A percentile compares a stretch with the other conserved stretches of the same genome.
These are phyloP conservation scores for Mycena floridula DNA, from an alignment of 768 basidiomycete species.

Conservation along the genomic window DNA sequence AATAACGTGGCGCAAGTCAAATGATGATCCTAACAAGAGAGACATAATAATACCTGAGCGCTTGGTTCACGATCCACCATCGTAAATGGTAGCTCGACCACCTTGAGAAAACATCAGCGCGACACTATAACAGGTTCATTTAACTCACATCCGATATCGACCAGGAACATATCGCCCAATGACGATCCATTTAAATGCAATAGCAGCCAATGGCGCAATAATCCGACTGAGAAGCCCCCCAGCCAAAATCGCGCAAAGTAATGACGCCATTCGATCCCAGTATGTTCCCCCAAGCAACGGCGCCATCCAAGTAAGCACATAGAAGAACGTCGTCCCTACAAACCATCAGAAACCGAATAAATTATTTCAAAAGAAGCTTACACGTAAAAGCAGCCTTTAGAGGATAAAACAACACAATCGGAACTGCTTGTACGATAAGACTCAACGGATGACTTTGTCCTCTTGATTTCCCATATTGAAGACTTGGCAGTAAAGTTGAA, in stretches of 20 bases:
- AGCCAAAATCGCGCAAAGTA: conserved; percentile 25
- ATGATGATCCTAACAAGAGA: not conserved
- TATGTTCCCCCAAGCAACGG: conserved; percentile 20
- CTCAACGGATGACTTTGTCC: conserved; percentile 30
- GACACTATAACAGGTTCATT: not conserved
- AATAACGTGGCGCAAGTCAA: not conserved
- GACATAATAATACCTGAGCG: conserved; percentile 26
- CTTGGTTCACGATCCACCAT: conserved; percentile 38
- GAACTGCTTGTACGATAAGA: conserved; percentile 34
- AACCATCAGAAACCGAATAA: not conserved
- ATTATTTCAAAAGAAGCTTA: conserved; percentile 9
- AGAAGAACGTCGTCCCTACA: conserved; percentile 32
- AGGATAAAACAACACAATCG: conserved; percentile 36
- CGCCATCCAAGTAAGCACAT: conserved; percentile 27
- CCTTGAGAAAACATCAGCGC: not conserved
- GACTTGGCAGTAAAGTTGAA: too few relatives aligned
- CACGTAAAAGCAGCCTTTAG: conserved; percentile 36
- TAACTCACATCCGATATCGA: conserved; percentile 27
- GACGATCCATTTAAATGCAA: conserved; percentile 39
- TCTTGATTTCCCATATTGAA: too few relatives aligned
- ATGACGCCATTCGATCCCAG: conserved; percentile 26
- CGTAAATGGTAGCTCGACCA: conserved; percentile 35
- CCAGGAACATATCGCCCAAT: conserved; percentile 35
- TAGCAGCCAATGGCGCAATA: conserved; percentile 30
- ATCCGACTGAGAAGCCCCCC: conserved; percentile 28